A percentile compares a stretch with the other conserved stretches of the same genome.
Evolutionary conservation across 768 basidiomycete species (phyloP).

Genomic region (Auricularia heimuer): DNA sequence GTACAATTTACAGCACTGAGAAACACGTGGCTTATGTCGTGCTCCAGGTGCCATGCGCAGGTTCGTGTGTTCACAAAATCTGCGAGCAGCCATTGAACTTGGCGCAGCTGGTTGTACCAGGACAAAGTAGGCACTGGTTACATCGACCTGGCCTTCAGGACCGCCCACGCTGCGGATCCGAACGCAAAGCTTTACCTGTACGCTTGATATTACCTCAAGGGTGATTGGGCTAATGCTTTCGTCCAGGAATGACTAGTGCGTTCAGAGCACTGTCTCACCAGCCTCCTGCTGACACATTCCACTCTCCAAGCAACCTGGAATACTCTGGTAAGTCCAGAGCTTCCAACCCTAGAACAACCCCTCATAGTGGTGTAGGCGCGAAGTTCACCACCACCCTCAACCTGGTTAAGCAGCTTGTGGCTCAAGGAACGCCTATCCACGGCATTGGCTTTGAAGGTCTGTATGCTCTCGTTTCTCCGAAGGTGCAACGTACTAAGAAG

Average conservation of each 20-base stretch:
- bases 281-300: background rate
- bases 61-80: background rate
- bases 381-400: constrained; percentile 50
- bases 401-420: constrained; percentile 39
- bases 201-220: background rate
- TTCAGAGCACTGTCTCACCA: constrained; percentile 18
- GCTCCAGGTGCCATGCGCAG: background rate
- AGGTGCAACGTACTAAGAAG: background rate
- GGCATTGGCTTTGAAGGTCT: constrained; percentile 51
- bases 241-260: constrained; percentile 25
- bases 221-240: too few relatives aligned
- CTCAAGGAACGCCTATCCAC: constrained; percentile 42
- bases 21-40: background rate
- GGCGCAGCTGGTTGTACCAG: constrained; percentile 42
- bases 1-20: background rate
- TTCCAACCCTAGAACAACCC: background rate
- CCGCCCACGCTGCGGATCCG: constrained; percentile 46
- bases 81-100: constrained; percentile 25
- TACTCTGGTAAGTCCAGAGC: background rate
- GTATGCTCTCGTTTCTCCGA: background rate
- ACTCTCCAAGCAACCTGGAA: constrained; percentile 3
- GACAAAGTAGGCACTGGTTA: constrained; percentile 36
- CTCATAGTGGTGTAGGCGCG: constrained; percentile 22
- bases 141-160: constrained; percentile 39
- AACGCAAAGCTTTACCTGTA: constrained; percentile 44